phyloP scores from a whole-genome alignment of 441 rosid genomes.

The Brassica hybrid region DNA sequence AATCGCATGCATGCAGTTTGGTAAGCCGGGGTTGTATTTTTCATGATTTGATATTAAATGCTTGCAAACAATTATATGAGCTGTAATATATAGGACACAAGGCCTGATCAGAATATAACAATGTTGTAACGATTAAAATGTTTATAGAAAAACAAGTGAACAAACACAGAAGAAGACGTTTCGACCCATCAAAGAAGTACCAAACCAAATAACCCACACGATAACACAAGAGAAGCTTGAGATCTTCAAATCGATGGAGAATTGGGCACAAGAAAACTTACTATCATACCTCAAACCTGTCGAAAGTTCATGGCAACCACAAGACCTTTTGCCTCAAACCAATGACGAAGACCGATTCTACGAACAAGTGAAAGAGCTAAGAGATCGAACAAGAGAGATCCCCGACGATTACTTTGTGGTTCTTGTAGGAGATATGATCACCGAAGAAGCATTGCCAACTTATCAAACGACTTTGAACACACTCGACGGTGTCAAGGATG shows the following conservation, averaged over 20 bases:
- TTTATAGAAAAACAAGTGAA: conserved; percentile 14
- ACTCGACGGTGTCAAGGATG: conserved; percentile 49
- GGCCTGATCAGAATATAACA: neutral
- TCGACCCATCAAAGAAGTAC: conserved; percentile 46
- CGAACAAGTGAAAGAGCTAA: conserved; percentile 23
- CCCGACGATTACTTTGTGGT: conserved; percentile 30
- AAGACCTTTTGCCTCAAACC: conserved; percentile 41
- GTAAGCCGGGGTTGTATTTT: neutral
- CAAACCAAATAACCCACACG: conserved; percentile 50
- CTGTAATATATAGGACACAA: neutral
- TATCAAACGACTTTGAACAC: conserved; percentile 53
- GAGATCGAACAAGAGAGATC: conserved; percentile 23
- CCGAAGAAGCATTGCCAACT: conserved; percentile 52
- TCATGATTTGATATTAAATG: neutral
- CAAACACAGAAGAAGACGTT: conserved; percentile 22
- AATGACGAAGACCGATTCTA: conserved; percentile 21
- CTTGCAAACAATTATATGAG: neutral
- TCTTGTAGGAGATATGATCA: conserved; percentile 58
- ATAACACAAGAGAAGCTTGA: conserved; percentile 49
- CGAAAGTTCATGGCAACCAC: conserved; percentile 51
- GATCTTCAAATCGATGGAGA: conserved; percentile 48
- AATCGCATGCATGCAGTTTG: conserved; percentile 14
- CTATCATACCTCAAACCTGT: conserved; percentile 47
- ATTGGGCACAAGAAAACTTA: conserved; percentile 51
- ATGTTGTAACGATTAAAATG: neutral